Evolutionary conservation across 139 green algal genomes (phyloP).

Genomic region (Desmodesmus armatus): DNA sequence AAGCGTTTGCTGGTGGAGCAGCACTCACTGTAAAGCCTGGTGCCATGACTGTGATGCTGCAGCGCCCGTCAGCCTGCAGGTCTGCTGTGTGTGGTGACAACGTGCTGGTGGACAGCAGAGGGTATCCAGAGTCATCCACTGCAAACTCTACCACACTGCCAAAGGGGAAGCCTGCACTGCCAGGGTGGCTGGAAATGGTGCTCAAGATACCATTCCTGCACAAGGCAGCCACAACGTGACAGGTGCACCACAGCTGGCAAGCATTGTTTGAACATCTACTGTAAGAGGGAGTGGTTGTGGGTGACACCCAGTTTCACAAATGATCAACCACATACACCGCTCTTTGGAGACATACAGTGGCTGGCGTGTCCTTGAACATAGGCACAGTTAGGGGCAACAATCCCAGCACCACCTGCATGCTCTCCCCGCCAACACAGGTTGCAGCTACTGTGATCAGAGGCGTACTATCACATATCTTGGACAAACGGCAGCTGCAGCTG

Average conservation of each 20-base stretch:
- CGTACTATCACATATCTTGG: background rate
- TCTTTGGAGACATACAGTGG: too few relatives aligned
- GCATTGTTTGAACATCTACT: too few relatives aligned
- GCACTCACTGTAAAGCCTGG: conserved; percentile 71
- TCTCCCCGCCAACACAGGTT: background rate
- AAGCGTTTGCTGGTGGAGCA: background rate
- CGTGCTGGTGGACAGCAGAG: conserved; percentile 74
- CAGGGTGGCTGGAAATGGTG: conserved; percentile 66
- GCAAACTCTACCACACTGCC: conserved; percentile 80
- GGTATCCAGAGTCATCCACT: conserved; percentile 62
- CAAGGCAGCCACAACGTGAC: too few relatives aligned
- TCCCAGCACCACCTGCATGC: background rate
- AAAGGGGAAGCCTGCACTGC: conserved; percentile 71
- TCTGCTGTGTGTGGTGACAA: conserved; percentile 79
- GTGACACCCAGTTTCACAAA: too few relatives aligned
- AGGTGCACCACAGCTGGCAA: too few relatives aligned
- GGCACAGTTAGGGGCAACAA: too few relatives aligned
- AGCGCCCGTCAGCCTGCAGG: conserved; percentile 65
- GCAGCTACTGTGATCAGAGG: background rate
- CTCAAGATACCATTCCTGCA: conserved; percentile 73
- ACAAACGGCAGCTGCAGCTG: background rate
- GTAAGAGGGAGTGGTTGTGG: too few relatives aligned
- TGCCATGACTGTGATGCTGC: conserved; percentile 72
- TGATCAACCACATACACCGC: too few relatives aligned
- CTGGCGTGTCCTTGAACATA: too few relatives aligned